These are phyloP conservation scores for Ascosphaera apis DNA, from an alignment of 2,329 filamentous ascomycete genomes.

Conservation along the genomic window DNA sequence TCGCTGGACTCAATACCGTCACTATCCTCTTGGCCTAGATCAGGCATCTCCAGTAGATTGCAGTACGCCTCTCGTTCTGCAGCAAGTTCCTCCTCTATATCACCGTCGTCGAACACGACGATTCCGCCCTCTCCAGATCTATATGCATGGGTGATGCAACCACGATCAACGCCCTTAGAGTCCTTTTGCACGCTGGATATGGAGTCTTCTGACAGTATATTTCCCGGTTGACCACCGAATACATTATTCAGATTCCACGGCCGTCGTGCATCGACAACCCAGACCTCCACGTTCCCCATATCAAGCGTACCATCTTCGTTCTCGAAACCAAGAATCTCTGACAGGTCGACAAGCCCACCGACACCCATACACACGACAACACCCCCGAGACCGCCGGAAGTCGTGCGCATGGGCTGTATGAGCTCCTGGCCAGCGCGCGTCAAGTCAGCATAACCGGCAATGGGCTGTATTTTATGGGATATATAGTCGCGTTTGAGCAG, in stretches of 20 bases:
- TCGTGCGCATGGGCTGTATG: slow-evolving; percentile 67
- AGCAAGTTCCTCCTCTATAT: slow-evolving; percentile 63
- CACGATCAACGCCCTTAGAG: slow-evolving; percentile 45
- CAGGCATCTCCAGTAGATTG: slow-evolving; percentile 74
- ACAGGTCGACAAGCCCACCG: slow-evolving; percentile 74
- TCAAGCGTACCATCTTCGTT: slow-evolving; percentile 39
- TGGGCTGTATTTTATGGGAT: slow-evolving; percentile 86
- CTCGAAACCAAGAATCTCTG: slow-evolving; percentile 54
- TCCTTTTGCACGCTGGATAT: slow-evolving; percentile 20
- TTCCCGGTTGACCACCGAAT: slow-evolving; percentile 49
- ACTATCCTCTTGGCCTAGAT: slow-evolving; percentile 51
- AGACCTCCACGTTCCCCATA: slow-evolving; percentile 75
- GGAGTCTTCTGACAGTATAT: slow-evolving; percentile 26
- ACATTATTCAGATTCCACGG: slow-evolving; percentile 92
- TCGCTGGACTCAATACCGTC: slow-evolving; percentile 34
- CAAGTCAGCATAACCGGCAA: slow-evolving; percentile 79
- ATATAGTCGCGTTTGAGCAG: slow-evolving; percentile 97
- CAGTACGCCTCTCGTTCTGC: slow-evolving; percentile 62
- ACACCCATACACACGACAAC: slow-evolving; percentile 83
- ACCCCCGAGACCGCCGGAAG: slow-evolving; percentile 62
- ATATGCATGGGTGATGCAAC: slow-evolving; percentile 48
- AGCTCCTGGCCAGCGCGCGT: slow-evolving; percentile 55
- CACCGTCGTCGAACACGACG: slow-evolving; percentile 86
- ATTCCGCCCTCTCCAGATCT: slow-evolving; percentile 65
- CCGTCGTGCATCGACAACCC: slow-evolving; percentile 75